These are phyloP conservation scores for Phytophthora nicotianae DNA, from an alignment of 352 stramenopile genomes.

Conservation along the genomic window DNA sequence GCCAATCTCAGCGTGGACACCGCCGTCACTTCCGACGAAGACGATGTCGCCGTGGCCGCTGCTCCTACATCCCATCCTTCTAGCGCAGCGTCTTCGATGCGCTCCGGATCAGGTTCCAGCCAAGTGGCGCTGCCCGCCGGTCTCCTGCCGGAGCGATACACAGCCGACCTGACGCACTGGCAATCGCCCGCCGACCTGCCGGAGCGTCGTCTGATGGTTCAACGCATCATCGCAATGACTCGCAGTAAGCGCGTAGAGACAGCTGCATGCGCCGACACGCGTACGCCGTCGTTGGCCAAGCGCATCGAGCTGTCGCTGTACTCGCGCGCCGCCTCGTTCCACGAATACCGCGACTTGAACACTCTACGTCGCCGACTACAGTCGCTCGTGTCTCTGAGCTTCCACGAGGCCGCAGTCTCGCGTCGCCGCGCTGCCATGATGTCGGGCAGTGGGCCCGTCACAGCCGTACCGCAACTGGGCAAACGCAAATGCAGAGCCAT, in stretches of 20 bases:
- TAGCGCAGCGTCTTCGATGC: slow-evolving; percentile 45
- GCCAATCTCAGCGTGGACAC: slow-evolving; percentile 81
- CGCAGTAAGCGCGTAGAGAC: slow-evolving; percentile 59
- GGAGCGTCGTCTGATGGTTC: slow-evolving; percentile 82
- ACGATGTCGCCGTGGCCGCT: slow-evolving; percentile 3
- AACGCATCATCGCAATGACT: slow-evolving; percentile 89
- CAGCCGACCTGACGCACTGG: slow-evolving; percentile 79
- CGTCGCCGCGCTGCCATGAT: slow-evolving; percentile 40
- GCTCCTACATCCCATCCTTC: slow-evolving; percentile 13
- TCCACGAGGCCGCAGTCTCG: slow-evolving; percentile 79
- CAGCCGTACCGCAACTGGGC: slow-evolving; percentile 42
- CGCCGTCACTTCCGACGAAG: slow-evolving; percentile 17
- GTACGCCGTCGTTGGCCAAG: slow-evolving; percentile 83
- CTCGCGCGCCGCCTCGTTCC: slow-evolving; percentile 77
- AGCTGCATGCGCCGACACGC: slow-evolving; percentile 44
- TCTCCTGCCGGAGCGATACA: slow-evolving; percentile 78
- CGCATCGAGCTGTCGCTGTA: slow-evolving; percentile 88
- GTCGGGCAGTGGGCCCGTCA: slow-evolving; percentile 19
- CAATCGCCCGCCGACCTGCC: slow-evolving; percentile 83
- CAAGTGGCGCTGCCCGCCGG: slow-evolving; percentile 53
- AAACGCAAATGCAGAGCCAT: slow-evolving; percentile 54
- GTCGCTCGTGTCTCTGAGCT: slow-evolving; percentile 87
- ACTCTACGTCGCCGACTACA: slow-evolving; percentile 80
- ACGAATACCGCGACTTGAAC: slow-evolving; percentile 88
- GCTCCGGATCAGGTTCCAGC: slow-evolving; percentile 48